Evolutionary conservation across 2,329 filamentous ascomycete genomes (phyloP).

Genomic region (Akanthomyces dipterigenus): DNA sequence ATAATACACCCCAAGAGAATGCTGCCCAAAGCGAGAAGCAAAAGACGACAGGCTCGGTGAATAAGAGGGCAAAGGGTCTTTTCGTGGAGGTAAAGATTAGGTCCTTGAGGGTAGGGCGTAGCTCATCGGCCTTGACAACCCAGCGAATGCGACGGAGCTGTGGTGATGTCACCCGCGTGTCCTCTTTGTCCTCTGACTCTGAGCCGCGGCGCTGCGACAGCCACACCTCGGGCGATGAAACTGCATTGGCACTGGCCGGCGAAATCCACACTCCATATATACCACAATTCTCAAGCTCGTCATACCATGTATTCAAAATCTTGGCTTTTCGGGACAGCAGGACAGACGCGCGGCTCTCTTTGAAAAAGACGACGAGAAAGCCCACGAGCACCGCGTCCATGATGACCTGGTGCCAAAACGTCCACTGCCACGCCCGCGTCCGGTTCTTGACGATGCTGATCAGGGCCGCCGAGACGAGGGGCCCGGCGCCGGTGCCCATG

Average conservation of each 20-base stretch:
- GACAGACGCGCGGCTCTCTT: slow-evolving; percentile 76
- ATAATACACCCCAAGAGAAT: slow-evolving; percentile 85
- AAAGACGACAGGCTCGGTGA: slow-evolving; percentile 73
- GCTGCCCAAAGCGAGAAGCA: slow-evolving; percentile 86
- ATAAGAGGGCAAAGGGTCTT: slow-evolving; percentile 70
- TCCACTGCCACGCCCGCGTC: slow-evolving; percentile 66
- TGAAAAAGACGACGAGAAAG: slow-evolving; percentile 62
- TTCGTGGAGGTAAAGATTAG: slow-evolving; percentile 70
- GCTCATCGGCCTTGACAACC: slow-evolving; percentile 73
- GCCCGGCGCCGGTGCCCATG: slow-evolving; percentile 72
- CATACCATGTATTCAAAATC: slow-evolving; percentile 72
- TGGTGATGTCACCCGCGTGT: not conserved
- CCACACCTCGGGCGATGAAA: not conserved
- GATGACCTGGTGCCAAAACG: slow-evolving; percentile 82
- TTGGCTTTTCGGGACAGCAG: slow-evolving; percentile 69
- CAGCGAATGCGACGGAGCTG: slow-evolving; percentile 57
- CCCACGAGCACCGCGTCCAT: slow-evolving; percentile 52
- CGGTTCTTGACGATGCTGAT: slow-evolving; percentile 48
- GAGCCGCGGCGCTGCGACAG: not conserved
- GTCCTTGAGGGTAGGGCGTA: slow-evolving; percentile 57
- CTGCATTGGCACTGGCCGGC: not conserved
- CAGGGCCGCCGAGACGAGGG: slow-evolving; percentile 64
- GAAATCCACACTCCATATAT: slow-evolving; percentile 40
- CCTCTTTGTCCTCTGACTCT: slow-evolving; percentile 1
- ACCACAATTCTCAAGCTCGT: slow-evolving; percentile 60